Evolutionary conservation across 2,329 filamentous ascomycete genomes (phyloP).

Genomic region (Colletotrichum shisoi): DNA sequence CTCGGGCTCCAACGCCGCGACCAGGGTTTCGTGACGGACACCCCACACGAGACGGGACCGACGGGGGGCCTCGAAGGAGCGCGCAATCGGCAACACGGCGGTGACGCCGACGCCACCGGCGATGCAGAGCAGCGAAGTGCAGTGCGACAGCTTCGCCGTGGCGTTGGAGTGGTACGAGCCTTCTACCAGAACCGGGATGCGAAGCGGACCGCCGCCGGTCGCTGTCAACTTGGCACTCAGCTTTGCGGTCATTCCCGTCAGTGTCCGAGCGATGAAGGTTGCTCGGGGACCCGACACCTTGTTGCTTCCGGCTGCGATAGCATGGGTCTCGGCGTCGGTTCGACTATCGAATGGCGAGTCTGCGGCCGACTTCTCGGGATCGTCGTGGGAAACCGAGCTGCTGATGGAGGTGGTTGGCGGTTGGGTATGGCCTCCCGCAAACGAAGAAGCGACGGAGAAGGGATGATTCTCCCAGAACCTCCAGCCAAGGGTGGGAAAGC

Average conservation of each 20-base stretch:
- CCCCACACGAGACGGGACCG: conserved; percentile 43
- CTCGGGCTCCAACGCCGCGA: conserved; percentile 36
- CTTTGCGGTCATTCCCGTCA: conserved; percentile 42
- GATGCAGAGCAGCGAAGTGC: conserved; percentile 43
- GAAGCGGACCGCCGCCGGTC: conserved; percentile 2
- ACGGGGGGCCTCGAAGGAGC: conserved; percentile 22
- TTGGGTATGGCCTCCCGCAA: too few species aligned
- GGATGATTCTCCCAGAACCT: conserved; percentile 63
- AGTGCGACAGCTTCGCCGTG: neutral
- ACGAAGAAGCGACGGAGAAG: conserved; percentile 53
- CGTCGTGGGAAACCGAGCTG: neutral
- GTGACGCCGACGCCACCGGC: conserved; percentile 48
- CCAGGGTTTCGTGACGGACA: conserved; percentile 40
- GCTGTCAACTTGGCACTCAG: conserved; percentile 35
- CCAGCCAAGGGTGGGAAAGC: conserved; percentile 56
- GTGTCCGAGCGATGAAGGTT: conserved; percentile 43
- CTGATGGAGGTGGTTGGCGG: too few species aligned
- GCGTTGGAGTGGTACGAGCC: conserved; percentile 44
- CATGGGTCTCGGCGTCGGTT: too few species aligned
- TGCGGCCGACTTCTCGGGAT: neutral
- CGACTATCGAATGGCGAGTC: neutral
- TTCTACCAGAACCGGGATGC: conserved; percentile 44
- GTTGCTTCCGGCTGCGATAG: too few species aligned
- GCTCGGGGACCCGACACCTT: conserved; percentile 18
- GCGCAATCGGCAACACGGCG: conserved; percentile 44